Base-by-base conservation (phyloP, 345 rosid genomes). In the Camelina neglecta region DNA sequence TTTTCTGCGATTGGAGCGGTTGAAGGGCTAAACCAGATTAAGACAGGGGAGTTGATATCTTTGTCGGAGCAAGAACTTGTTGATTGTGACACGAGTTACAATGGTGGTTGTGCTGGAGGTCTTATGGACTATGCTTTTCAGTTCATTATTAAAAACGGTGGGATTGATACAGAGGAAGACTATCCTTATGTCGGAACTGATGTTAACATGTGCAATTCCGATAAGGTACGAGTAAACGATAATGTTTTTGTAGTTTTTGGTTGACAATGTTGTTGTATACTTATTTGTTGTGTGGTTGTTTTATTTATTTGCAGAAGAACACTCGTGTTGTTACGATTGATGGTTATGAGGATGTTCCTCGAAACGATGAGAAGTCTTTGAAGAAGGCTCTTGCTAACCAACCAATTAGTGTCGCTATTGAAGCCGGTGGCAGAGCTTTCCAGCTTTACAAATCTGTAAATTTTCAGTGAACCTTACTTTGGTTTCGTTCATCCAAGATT, bases 1-100 rank as follows among this genome's bases (percentile, higher is more conserved):
- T 91, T 91, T 81, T 91, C 97, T 7, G 81, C 97, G 8, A 50
- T 91, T 59, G 91, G 80, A 65, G 90, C 97, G 18, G 94, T 91
- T 61, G 97, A 91, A 75, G 94, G 93, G 18, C 77, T 91, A 38
- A 91, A 84, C 80, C 80, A 85, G 83, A 89, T 91, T 10, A 89
- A 84, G 10, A 91, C 93, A 0, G 97, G 94, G 10, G 87, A 87
- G 2, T 64, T 89, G 15, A 65, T 91, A 60, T 67, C 81, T 49
- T 71, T 91, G 62, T 89, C 94, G 0, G 94, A 87, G 80, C 97
- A 91, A 61, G 90, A 91, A 71, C 81, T 91, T 68, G 90, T 91
- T 41, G 97, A 91, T 42, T 89, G 97, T 69, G 97, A 91, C 76
- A 84, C 29, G 2, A 2, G 73, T 11, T 87, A 84, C 66, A 87